Evolutionary conservation across 2,329 filamentous ascomycete genomes (phyloP).

Genomic region (Rhynchosporium graminicola): DNA sequence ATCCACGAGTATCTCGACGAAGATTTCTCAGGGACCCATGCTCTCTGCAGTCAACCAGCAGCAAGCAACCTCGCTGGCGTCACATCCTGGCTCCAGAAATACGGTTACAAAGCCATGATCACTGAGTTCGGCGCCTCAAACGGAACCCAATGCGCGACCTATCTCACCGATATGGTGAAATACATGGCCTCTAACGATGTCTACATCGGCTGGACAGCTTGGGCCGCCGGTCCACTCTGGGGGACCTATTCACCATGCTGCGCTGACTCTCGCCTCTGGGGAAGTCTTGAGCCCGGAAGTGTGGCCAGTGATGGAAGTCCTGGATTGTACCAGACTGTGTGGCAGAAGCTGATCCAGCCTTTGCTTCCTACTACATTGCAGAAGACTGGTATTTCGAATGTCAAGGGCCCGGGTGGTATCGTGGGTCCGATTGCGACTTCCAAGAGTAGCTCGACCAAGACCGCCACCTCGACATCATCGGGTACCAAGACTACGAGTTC

Average conservation of each 20-base stretch:
- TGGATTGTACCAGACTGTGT: conserved; percentile 50
- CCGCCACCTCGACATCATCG: not conserved
- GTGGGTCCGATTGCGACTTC: not conserved
- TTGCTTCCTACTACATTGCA: conserved; percentile 43
- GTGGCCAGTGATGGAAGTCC: conserved; percentile 46
- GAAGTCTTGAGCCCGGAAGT: conserved; percentile 51
- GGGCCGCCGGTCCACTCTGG: conserved; percentile 53
- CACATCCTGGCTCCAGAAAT: conserved; percentile 48
- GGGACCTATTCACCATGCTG: conserved; percentile 47
- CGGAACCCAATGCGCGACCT: conserved; percentile 45
- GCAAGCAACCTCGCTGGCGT: conserved; percentile 45
- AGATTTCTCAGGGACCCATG: conserved; percentile 49
- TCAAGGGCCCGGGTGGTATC: conserved; percentile 13
- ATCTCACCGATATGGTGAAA: conserved; percentile 47
- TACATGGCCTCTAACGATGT: conserved; percentile 50
- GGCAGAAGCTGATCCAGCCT: conserved; percentile 48
- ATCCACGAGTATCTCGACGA: conserved; percentile 54
- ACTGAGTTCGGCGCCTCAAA: conserved; percentile 52
- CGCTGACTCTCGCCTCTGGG: conserved; percentile 45
- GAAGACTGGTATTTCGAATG: conserved; percentile 23
- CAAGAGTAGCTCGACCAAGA: conserved; percentile 1
- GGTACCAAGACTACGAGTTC: not conserved
- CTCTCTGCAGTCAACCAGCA: conserved; percentile 45
- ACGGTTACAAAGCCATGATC: conserved; percentile 51
- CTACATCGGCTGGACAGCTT: conserved; percentile 54